Conservation (phyloP, 1,284 basidiomycete species). For the Termitomyces sp. region DNA sequence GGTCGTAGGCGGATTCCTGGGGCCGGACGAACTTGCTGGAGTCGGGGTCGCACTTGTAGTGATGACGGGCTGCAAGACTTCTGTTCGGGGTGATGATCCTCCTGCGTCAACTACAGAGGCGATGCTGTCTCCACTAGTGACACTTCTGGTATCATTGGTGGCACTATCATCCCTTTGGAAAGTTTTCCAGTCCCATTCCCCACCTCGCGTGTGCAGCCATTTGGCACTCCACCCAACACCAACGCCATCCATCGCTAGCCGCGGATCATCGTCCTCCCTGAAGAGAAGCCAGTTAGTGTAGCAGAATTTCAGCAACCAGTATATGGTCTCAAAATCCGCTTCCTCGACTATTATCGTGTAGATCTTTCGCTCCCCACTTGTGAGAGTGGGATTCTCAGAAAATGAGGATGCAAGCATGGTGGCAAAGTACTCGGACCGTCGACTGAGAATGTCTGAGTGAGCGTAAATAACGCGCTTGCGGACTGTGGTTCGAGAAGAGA, state of each 20-base stretch:
- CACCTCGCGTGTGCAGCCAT: slow-evolving; percentile 46
- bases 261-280: slow-evolving; percentile 61
- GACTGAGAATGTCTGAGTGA: slow-evolving; percentile 71
- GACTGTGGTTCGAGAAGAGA: slow-evolving; percentile 42
- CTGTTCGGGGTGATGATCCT: slow-evolving; percentile 27
- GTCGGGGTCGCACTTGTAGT: slow-evolving; percentile 15
- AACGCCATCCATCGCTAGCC: slow-evolving; percentile 56
- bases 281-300: slow-evolving; percentile 74
- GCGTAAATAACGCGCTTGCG: slow-evolving; percentile 75
- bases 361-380: slow-evolving; percentile 50
- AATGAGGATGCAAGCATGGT: slow-evolving; percentile 76
- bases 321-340: slow-evolving; percentile 77
- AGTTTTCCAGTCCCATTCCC: slow-evolving; percentile 69
- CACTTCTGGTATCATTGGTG: slow-evolving; percentile 13
- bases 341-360: slow-evolving; percentile 74
- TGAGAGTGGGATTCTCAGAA: slow-evolving; percentile 44
- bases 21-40: slow-evolving; percentile 13
- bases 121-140: slow-evolving; percentile 46
- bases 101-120: slow-evolving; percentile 26
- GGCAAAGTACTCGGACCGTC: slow-evolving; percentile 75
- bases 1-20: slow-evolving; percentile 15
- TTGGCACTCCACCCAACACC: slow-evolving; percentile 60
- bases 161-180: slow-evolving; percentile 48
- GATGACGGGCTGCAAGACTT: slow-evolving; percentile 21
- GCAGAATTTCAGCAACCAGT: slow-evolving; percentile 79